A percentile compares a stretch with the other conserved stretches of the same genome.
These are phyloP conservation scores for Citrus cavaleriei DNA, from an alignment of 345 rosid species.

Conservation along the genomic window DNA sequence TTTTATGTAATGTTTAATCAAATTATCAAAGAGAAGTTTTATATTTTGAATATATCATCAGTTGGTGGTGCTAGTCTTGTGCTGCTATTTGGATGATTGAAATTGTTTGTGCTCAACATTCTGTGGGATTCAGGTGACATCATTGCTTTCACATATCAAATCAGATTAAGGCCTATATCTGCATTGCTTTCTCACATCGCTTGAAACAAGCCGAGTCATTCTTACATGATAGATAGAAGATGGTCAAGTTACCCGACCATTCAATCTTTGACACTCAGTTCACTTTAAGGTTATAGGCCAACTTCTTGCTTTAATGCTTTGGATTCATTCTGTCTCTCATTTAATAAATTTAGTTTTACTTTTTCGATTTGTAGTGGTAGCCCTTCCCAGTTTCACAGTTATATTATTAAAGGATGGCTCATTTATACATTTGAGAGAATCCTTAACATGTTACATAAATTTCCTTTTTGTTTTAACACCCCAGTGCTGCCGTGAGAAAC, in stretches of 20 bases:
- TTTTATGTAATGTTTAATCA: not conserved
- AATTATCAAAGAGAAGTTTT: conserved; percentile 3
- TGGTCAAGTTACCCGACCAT: not conserved
- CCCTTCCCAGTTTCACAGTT: not conserved
- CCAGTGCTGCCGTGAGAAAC: not conserved
- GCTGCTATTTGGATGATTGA: not conserved
- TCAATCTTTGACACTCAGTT: not conserved
- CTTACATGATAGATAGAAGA: not conserved
- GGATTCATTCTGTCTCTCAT: not conserved
- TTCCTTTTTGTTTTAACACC: not conserved
- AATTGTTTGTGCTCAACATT: not conserved
- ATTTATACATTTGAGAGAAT: not conserved
- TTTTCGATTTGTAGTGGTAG: not conserved
- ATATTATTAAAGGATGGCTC: not conserved
- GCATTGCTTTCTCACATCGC: not conserved
- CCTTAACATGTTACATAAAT: not conserved
- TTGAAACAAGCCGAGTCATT: not conserved
- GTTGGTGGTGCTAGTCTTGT: not conserved
- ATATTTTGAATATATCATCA: not conserved
- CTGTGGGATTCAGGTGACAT: not conserved
- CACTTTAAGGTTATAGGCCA: not conserved
- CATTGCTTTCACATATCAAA: not conserved
- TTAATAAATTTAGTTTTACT: not conserved
- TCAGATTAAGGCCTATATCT: not conserved
- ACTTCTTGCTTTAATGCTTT: not conserved